Conservation (phyloP, 129 eudicot genomes). For the Lactuca saligna region DNA sequence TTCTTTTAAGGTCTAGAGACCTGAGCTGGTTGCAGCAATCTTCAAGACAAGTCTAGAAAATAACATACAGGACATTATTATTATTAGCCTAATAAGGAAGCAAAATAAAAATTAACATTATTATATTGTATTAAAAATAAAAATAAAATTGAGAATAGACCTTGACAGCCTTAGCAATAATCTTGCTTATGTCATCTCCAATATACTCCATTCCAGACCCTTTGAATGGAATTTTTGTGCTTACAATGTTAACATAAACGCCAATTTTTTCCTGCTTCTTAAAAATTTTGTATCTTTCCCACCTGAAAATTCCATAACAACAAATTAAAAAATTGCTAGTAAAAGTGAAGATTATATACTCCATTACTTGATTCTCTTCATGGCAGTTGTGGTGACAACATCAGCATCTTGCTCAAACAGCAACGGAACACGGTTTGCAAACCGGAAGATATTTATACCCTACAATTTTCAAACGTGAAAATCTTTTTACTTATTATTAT, state of each 20-base stretch:
- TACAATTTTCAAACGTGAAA: constrained; percentile 20
- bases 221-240: constrained; percentile 96
- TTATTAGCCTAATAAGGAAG: constrained; percentile 21
- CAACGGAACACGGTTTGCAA: constrained; percentile 96
- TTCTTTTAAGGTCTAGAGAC: constrained; percentile 86
- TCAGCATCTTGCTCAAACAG: constrained; percentile 99
- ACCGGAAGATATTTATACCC: constrained; percentile 94
- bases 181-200: constrained; percentile 97
- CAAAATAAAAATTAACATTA: no score
- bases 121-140: neutral
- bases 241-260: constrained; percentile 92
- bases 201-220: constrained; percentile 99
- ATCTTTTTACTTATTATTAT: constrained; percentile 20
- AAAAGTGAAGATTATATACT: neutral
- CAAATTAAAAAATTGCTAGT: constrained; percentile 8
- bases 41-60: constrained; percentile 68
- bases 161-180: constrained; percentile 94
- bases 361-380: constrained; percentile 94
- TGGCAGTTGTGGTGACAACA: constrained; percentile 95
- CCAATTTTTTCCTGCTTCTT: constrained; percentile 94
- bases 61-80: neutral
- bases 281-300: constrained; percentile 89
- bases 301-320: constrained; percentile 46
- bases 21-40: constrained; percentile 85
- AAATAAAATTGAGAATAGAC: constrained; percentile 23